phyloP scores from a whole-genome alignment of 2,329 filamentous ascomycete genomes.

The Verruconis gallopava region DNA sequence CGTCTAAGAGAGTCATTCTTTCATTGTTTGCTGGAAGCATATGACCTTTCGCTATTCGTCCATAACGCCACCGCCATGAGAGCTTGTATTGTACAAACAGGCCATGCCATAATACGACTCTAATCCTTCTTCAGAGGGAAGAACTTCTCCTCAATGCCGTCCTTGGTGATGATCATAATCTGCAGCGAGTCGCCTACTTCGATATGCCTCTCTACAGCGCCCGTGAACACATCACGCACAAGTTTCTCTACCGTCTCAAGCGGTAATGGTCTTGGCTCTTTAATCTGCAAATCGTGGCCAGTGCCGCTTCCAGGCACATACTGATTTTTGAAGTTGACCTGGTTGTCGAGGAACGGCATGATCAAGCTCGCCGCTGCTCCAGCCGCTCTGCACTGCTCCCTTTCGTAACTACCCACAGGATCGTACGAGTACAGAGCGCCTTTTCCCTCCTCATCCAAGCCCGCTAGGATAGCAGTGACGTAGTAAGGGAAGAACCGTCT shows the following conservation, averaged over 20 bases:
- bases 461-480: conserved; percentile 84
- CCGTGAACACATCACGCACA: conserved; percentile 95
- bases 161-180: conserved; percentile 81
- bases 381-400: conserved; percentile 88
- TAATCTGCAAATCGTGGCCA: conserved; percentile 66
- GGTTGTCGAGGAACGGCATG: conserved; percentile 98
- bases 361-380: conserved; percentile 89
- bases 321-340: conserved; percentile 99
- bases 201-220: conserved; percentile 95
- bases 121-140: conserved; percentile 84
- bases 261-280: conserved; percentile 55
- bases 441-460: conserved; percentile 85
- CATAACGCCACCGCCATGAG: too few relatives aligned
- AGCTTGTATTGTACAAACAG: too few relatives aligned
- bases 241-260: conserved; percentile 66
- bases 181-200: conserved; percentile 95
- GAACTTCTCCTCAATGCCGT: conserved; percentile 79
- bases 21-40: too few relatives aligned
- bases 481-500: conserved; percentile 99
- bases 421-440: conserved; percentile 96
- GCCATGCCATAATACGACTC: too few relatives aligned
- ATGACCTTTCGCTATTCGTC: too few relatives aligned
- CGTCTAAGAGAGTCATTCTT: too few relatives aligned
- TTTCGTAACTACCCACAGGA: conserved; percentile 92
- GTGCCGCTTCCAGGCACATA: conserved; percentile 76